A percentile compares a stretch with the other conserved stretches of the same genome.
These are phyloP conservation scores for Aspergillus bertholletiae DNA, from an alignment of 495 filamentous ascomycete species.

Conservation along the genomic window DNA sequence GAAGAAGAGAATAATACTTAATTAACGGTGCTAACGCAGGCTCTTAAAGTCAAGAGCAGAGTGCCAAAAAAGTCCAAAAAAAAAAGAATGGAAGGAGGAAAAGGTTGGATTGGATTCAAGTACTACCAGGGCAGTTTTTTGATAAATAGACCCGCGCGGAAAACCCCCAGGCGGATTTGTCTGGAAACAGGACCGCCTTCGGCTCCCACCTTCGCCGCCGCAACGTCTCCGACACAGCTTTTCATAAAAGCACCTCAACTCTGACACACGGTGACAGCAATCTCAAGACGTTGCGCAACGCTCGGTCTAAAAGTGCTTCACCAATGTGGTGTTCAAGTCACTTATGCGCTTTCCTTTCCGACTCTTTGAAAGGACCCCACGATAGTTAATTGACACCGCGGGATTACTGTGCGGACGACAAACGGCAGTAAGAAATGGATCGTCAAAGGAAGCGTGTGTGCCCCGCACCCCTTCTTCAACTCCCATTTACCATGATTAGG, in stretches of 20 bases:
- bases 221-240: slow-evolving; percentile 7
- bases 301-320: slow-evolving; percentile 9
- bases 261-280: slow-evolving; percentile 6
- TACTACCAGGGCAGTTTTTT: background rate
- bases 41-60: too few species aligned
- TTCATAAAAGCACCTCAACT: background rate
- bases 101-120: background rate
- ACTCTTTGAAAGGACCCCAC: slow-evolving; percentile 38
- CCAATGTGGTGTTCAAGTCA: slow-evolving; percentile 46
- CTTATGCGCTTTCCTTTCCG: slow-evolving; percentile 36
- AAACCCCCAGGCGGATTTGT: background rate
- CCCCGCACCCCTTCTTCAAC: background rate
- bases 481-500: background rate
- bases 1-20: too few species aligned
- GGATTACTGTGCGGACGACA: slow-evolving; percentile 13
- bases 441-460: slow-evolving; percentile 74
- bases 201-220: slow-evolving; percentile 12
- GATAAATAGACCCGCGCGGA: background rate
- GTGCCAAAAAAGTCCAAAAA: too few species aligned
- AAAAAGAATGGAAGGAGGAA: background rate
- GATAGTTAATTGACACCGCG: slow-evolving; percentile 20
- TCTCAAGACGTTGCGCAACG: slow-evolving; percentile 14
- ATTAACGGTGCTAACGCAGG: too few species aligned
- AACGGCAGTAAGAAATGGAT: slow-evolving; percentile 59
- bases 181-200: slow-evolving; percentile 7